A percentile compares a stretch with the other conserved stretches of the same genome.
Conservation (phyloP, 768 basidiomycete species). For the Collybia sp. region DNA sequence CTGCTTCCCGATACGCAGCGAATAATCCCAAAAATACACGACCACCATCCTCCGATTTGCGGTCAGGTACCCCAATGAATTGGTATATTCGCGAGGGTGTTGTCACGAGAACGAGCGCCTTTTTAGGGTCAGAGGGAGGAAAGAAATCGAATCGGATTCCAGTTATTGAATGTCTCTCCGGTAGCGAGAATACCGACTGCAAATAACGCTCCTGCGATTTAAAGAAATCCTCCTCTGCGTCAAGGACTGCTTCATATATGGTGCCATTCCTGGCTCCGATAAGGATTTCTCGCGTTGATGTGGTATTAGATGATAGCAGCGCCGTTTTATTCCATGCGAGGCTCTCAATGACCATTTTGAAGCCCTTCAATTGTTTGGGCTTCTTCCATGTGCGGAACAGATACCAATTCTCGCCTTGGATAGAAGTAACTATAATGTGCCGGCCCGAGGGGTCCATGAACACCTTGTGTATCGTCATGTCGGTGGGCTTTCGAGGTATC, state of each 20-base stretch:
- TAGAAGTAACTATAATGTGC: slow-evolving; percentile 84
- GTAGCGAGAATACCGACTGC: slow-evolving; percentile 68
- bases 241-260: slow-evolving; percentile 85
- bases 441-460: slow-evolving; percentile 93
- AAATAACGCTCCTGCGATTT: slow-evolving; percentile 83
- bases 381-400: slow-evolving; percentile 79
- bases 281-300: slow-evolving; percentile 79
- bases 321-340: slow-evolving; percentile 86
- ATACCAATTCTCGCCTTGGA: slow-evolving; percentile 93
- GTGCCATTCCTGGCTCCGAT: slow-evolving; percentile 83
- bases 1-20: slow-evolving; percentile 63
- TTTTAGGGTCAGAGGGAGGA: slow-evolving; percentile 57
- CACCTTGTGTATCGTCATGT: slow-evolving; percentile 74
- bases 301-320: slow-evolving; percentile 58
- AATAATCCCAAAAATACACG: slow-evolving; percentile 75
- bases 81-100: slow-evolving; percentile 91
- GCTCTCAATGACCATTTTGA: slow-evolving; percentile 86
- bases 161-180: slow-evolving; percentile 78
- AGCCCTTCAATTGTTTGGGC: slow-evolving; percentile 69
- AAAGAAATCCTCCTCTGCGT: slow-evolving; percentile 90
- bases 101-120: slow-evolving; percentile 70
- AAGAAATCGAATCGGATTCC: slow-evolving; percentile 82
- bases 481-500: slow-evolving; percentile 68
- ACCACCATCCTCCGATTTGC: slow-evolving; percentile 68
- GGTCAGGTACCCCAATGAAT: slow-evolving; percentile 67